These are phyloP conservation scores for Gymnopilus junonius DNA, from an alignment of 768 basidiomycete genomes.

Conservation along the genomic window DNA sequence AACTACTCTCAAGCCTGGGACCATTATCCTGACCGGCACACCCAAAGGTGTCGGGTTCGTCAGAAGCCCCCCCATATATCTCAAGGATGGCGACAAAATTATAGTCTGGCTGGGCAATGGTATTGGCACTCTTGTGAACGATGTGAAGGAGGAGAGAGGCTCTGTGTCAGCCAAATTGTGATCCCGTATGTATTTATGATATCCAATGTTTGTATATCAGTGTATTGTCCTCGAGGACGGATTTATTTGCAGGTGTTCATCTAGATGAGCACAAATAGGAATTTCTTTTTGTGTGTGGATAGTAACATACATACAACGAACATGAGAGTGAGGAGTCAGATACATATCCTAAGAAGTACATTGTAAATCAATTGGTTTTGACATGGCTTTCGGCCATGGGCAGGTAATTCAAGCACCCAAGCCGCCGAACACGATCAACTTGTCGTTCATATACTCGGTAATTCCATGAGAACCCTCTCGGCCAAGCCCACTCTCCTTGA, in stretches of 20 bases:
- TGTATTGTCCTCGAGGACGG: not conserved
- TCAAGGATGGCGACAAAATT: slow-evolving; percentile 78
- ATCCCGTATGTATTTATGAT: slow-evolving; percentile 1
- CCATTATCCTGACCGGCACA: slow-evolving; percentile 83
- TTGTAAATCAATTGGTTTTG: not conserved
- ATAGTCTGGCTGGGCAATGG: slow-evolving; percentile 71
- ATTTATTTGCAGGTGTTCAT: not conserved
- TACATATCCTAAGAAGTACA: not conserved
- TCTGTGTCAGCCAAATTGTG: slow-evolving; percentile 45
- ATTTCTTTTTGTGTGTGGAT: not conserved
- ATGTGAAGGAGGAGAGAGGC: slow-evolving; percentile 70
- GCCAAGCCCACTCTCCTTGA: slow-evolving; percentile 87
- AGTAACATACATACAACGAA: not conserved
- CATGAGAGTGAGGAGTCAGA: not conserved
- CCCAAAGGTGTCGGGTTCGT: slow-evolving; percentile 85
- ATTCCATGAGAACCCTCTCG: slow-evolving; percentile 92
- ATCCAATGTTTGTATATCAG: not conserved
- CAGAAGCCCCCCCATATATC: slow-evolving; percentile 67
- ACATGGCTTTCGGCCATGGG: not conserved
- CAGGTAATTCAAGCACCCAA: slow-evolving; percentile 36
- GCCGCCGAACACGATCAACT: slow-evolving; percentile 83
- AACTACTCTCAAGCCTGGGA: slow-evolving; percentile 81
- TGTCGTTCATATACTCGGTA: slow-evolving; percentile 84
- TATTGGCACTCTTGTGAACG: slow-evolving; percentile 80
- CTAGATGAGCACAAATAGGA: not conserved